A percentile compares a stretch with the other conserved stretches of the same genome.
phyloP scores from a whole-genome alignment of 2,329 filamentous ascomycete species.

The Pestalotiopsis sp. region DNA sequence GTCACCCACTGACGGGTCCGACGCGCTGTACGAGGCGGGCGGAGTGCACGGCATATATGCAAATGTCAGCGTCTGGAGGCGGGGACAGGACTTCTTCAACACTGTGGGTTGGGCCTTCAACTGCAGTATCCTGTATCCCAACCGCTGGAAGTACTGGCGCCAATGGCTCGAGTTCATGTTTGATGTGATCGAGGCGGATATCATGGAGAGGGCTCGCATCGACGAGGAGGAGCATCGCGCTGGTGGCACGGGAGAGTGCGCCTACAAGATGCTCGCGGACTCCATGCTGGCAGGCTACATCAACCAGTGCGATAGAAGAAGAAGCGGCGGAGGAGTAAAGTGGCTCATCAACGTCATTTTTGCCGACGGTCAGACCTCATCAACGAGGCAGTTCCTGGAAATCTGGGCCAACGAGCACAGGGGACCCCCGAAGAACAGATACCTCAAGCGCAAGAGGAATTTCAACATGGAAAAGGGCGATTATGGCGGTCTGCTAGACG shows the following conservation, averaged over 20 bases:
- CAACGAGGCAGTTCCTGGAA: constrained; percentile 60
- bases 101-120: constrained; percentile 92
- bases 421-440: constrained; percentile 39
- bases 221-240: constrained; percentile 39
- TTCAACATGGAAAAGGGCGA: constrained; percentile 63
- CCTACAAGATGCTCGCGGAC: constrained; percentile 43
- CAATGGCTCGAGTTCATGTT: constrained; percentile 80
- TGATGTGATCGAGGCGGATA: constrained; percentile 75
- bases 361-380: constrained; percentile 62
- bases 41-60: constrained; percentile 65
- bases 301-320: constrained; percentile 42
- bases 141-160: constrained; percentile 81
- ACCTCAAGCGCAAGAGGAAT: constrained; percentile 52
- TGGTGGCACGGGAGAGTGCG: constrained; percentile 22
- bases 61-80: constrained; percentile 69
- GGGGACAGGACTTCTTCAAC: constrained; percentile 87
- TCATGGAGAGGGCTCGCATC: constrained; percentile 57
- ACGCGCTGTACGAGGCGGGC: constrained; percentile 51
- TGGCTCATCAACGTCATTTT: constrained; percentile 69
- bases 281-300: constrained; percentile 67
- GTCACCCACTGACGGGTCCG: constrained; percentile 46
- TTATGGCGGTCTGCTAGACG: constrained; percentile 63
- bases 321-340: constrained; percentile 42
- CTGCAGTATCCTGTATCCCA: constrained; percentile 74
- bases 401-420: constrained; percentile 70